Evolutionary conservation across 306 rosid species (phyloP).

Genomic region (Dalbergia cochinchinensis): DNA sequence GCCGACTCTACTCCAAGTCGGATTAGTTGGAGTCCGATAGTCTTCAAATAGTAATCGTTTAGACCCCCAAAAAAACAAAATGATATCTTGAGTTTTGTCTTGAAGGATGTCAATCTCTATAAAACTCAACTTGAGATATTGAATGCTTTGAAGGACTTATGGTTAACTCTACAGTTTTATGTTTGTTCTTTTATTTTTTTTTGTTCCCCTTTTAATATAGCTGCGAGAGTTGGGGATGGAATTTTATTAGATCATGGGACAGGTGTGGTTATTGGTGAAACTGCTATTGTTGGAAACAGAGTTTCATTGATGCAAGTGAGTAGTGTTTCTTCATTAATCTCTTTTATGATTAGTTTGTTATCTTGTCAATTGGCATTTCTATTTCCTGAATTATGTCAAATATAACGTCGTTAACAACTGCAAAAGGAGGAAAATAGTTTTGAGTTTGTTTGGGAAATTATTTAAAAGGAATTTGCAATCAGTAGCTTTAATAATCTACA

Average conservation of each 20-base stretch:
- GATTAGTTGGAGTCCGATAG: too few relatives aligned
- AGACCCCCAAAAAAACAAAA: too few relatives aligned
- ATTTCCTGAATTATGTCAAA: neutral
- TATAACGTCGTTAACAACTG: too few relatives aligned
- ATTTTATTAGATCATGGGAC: constrained; percentile 83
- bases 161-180: neutral
- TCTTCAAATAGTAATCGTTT: too few relatives aligned
- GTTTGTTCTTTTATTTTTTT: neutral
- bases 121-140: neutral
- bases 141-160: neutral
- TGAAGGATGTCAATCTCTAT: constrained; percentile 8
- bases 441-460: too few relatives aligned
- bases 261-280: constrained; percentile 87
- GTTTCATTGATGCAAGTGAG: constrained; percentile 87
- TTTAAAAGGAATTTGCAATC: too few relatives aligned
- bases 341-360: constrained; percentile 10
- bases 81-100: constrained; percentile 17
- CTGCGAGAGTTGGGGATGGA: constrained; percentile 82
- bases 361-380: too few relatives aligned
- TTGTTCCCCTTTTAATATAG: constrained; percentile 36
- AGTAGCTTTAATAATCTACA: too few relatives aligned
- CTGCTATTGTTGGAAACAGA: constrained; percentile 77
- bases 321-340: constrained; percentile 11
- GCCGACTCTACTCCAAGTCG: too few relatives aligned
- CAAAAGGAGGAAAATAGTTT: too few relatives aligned